A percentile compares a stretch with the other conserved stretches of the same genome.
Conservation (phyloP, 257 asterid genomes). For the Nicotiana noctiflora region DNA sequence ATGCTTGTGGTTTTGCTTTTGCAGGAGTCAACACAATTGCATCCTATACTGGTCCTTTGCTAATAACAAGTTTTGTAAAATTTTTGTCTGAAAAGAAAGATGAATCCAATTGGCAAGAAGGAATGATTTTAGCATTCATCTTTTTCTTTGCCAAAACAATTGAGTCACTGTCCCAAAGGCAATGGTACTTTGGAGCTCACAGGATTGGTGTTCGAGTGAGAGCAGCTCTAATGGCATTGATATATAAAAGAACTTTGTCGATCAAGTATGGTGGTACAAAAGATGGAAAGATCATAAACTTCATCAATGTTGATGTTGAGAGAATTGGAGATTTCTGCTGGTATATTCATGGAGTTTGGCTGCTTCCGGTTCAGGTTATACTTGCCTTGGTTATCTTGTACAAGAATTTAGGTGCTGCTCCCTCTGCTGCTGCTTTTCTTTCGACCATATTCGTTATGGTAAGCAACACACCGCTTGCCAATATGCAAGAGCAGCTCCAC, state of each 20-base stretch:
- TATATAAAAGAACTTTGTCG: slow-evolving; percentile 53
- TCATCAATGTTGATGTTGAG: slow-evolving; percentile 70
- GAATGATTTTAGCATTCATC: slow-evolving; percentile 53
- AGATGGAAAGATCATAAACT: slow-evolving; percentile 55
- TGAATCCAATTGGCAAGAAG: slow-evolving; percentile 37
- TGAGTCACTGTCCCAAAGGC: slow-evolving; percentile 82
- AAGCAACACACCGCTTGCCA: slow-evolving; percentile 80
- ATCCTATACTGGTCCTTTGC: slow-evolving; percentile 69
- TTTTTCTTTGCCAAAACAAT: slow-evolving; percentile 68
- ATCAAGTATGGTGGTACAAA: slow-evolving; percentile 48
- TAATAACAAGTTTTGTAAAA: slow-evolving; percentile 72
- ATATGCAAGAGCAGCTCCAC: slow-evolving; percentile 54
- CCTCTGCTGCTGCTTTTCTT: slow-evolving; percentile 60
- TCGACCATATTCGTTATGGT: slow-evolving; percentile 68
- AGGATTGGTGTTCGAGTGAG: slow-evolving; percentile 61
- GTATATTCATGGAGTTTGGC: slow-evolving; percentile 73
- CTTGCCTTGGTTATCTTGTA: slow-evolving; percentile 58
- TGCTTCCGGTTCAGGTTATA: slow-evolving; percentile 64
- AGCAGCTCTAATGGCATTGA: slow-evolving; percentile 66
- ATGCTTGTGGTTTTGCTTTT: slow-evolving; percentile 8
- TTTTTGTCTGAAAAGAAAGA: slow-evolving; percentile 50
- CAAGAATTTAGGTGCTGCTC: slow-evolving; percentile 64
- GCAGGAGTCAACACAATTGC: slow-evolving; percentile 69
- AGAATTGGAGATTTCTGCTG: slow-evolving; percentile 80
- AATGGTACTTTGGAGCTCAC: slow-evolving; percentile 85